Conservation (phyloP, 331 rosid genomes). For the Malus hybrid region DNA sequence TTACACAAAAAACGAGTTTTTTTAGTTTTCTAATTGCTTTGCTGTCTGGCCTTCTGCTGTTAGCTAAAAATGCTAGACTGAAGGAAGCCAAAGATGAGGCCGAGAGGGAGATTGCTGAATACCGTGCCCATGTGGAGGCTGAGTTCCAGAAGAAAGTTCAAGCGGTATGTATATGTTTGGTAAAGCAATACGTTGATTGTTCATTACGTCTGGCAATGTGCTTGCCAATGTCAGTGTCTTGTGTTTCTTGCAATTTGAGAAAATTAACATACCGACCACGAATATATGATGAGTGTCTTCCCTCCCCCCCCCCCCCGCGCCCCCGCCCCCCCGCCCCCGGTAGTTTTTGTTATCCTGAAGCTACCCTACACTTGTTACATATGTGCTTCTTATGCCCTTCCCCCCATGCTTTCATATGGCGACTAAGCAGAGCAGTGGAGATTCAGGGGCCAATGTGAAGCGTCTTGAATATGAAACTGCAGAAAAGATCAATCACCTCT, state of each 20-base stretch:
- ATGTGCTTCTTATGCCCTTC: background rate
- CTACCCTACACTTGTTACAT: background rate
- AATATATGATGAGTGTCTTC: background rate
- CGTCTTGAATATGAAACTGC: slow-evolving; percentile 64
- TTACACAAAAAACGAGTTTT: background rate
- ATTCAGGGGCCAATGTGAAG: slow-evolving; percentile 78
- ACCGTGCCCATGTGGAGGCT: slow-evolving; percentile 57
- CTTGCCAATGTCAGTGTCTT: background rate
- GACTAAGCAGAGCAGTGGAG: slow-evolving; percentile 58
- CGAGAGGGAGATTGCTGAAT: slow-evolving; percentile 65
- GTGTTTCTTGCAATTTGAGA: background rate
- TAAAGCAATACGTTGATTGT: background rate
- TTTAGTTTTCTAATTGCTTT: slow-evolving; percentile 8
- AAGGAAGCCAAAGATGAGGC: slow-evolving; percentile 92
- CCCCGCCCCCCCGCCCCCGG: no score
- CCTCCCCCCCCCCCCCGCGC: background rate
- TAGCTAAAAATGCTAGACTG: slow-evolving; percentile 78
- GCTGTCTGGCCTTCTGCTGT: slow-evolving; percentile 2
- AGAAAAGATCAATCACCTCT: slow-evolving; percentile 20
- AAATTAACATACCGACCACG: background rate
- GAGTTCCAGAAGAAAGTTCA: slow-evolving; percentile 71
- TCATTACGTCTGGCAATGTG: background rate
- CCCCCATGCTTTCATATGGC: background rate
- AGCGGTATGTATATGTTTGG: slow-evolving; percentile 35
- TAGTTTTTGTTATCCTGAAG: background rate